These are phyloP conservation scores for Mycena leptocephala DNA, from an alignment of 768 basidiomycete species.

Conservation along the genomic window DNA sequence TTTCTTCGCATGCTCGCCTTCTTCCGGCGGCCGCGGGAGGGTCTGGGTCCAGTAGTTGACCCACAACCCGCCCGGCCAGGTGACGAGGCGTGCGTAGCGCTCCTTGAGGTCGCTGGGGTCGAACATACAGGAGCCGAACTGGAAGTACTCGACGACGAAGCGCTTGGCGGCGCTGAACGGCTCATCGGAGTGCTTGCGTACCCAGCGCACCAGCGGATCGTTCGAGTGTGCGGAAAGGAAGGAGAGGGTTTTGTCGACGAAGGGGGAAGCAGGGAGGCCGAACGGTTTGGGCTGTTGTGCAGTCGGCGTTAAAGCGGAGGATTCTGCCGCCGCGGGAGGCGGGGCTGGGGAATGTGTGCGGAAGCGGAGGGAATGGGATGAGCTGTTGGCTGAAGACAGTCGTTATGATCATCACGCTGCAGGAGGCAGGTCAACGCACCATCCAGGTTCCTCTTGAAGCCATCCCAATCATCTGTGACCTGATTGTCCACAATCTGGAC, in stretches of 20 bases:
- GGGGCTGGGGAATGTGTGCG: constrained; percentile 30
- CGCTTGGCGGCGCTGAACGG: constrained; percentile 65
- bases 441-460: constrained; percentile 56
- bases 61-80: constrained; percentile 70
- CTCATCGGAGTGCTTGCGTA: constrained; percentile 68
- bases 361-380: constrained; percentile 20
- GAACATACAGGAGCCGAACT: constrained; percentile 74
- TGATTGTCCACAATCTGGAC: constrained; percentile 62
- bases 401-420: background rate
- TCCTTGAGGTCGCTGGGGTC: constrained; percentile 65
- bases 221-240: constrained; percentile 60
- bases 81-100: constrained; percentile 65
- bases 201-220: constrained; percentile 64
- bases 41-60: constrained; percentile 76
- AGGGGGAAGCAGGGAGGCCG: constrained; percentile 34
- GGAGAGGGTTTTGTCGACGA: constrained; percentile 55
- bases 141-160: constrained; percentile 70
- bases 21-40: constrained; percentile 35
- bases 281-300: constrained; percentile 26
- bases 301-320: constrained; percentile 30
- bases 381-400: constrained; percentile 9
- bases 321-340: background rate
- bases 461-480: constrained; percentile 68
- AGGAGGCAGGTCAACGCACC: constrained; percentile 26
- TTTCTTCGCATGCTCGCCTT: constrained; percentile 27